Evolutionary conservation across 371 early-diverging fungal species (phyloP).

Genomic region (Apophysomyces trapeziformis): DNA sequence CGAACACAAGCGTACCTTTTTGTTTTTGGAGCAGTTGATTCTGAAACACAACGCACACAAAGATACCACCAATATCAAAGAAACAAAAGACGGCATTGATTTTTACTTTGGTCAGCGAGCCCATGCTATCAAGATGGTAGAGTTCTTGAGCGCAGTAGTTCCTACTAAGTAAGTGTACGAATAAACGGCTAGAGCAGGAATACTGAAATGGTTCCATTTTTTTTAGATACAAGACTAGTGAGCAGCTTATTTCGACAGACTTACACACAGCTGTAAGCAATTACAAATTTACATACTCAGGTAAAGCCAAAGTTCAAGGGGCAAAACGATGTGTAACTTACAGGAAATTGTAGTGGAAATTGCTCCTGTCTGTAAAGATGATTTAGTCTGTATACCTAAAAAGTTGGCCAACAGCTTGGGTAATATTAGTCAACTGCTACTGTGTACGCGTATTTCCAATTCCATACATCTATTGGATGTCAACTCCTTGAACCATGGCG

Average conservation of each 20-base stretch:
- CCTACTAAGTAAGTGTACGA: slow-evolving; percentile 65
- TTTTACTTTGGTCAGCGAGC: slow-evolving; percentile 94
- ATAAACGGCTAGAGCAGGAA: not conserved
- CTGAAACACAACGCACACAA: slow-evolving; percentile 97
- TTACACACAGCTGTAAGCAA: slow-evolving; percentile 92
- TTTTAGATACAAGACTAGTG: slow-evolving; percentile 80
- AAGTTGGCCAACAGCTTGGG: slow-evolving; percentile 87
- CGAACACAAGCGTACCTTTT: slow-evolving; percentile 96
- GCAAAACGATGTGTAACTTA: not conserved
- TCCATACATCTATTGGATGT: slow-evolving; percentile 86
- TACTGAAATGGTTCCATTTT: not conserved
- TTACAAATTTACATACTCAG: slow-evolving; percentile 90
- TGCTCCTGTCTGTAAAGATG: slow-evolving; percentile 97
- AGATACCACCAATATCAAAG: slow-evolving; percentile 98
- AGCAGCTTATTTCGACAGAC: slow-evolving; percentile 98
- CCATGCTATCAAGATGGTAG: slow-evolving; percentile 96
- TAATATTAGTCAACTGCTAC: slow-evolving; percentile 81
- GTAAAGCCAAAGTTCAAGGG: not conserved
- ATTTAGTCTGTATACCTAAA: slow-evolving; percentile 89
- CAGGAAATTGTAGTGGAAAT: slow-evolving; percentile 88
- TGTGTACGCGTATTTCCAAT: slow-evolving; percentile 89
- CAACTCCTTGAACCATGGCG: slow-evolving; percentile 76
- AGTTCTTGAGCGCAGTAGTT: slow-evolving; percentile 90
- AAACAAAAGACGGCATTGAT: slow-evolving; percentile 97
- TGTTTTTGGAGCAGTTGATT: slow-evolving; percentile 98